Percentiles rank a stretch among this genome's conserved stretches.
These are phyloP conservation scores for Leccinum subgranulosum DNA, from an alignment of 768 basidiomycete genomes.

Conservation along the genomic window DNA sequence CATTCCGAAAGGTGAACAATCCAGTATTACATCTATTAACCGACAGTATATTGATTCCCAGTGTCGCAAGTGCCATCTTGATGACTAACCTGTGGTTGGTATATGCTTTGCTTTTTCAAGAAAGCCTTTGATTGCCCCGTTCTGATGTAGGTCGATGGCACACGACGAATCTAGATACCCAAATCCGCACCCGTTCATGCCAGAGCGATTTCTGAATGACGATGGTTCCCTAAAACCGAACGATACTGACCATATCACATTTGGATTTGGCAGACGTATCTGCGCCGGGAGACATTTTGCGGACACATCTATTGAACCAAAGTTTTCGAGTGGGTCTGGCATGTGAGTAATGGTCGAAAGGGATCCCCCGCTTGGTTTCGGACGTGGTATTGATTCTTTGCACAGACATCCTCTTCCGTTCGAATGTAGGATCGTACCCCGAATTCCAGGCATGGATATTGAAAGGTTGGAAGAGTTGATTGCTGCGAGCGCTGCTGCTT, in stretches of 20 bases:
- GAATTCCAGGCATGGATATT: background rate
- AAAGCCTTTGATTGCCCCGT: background rate
- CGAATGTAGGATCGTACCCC: background rate
- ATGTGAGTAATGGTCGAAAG: background rate
- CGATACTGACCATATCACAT: background rate
- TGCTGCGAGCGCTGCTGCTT: background rate
- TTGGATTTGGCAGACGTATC: background rate
- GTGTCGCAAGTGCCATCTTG: background rate
- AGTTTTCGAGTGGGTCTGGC: background rate
- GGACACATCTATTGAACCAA: background rate
- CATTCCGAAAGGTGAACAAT: background rate
- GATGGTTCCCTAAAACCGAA: background rate
- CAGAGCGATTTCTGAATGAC: background rate
- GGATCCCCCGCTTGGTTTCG: background rate
- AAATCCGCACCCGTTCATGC: background rate
- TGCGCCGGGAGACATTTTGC: background rate
- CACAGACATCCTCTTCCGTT: background rate
- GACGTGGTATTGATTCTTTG: background rate
- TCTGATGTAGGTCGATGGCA: background rate
- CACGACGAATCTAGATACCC: background rate
- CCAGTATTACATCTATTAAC: too few species aligned
- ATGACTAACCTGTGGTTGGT: background rate
- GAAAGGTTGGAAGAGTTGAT: background rate
- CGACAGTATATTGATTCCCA: background rate
- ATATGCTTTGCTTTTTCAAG: background rate